Evolutionary conservation across 2,329 filamentous ascomycete species (phyloP).

Genomic region (Epichloe hybrida): DNA sequence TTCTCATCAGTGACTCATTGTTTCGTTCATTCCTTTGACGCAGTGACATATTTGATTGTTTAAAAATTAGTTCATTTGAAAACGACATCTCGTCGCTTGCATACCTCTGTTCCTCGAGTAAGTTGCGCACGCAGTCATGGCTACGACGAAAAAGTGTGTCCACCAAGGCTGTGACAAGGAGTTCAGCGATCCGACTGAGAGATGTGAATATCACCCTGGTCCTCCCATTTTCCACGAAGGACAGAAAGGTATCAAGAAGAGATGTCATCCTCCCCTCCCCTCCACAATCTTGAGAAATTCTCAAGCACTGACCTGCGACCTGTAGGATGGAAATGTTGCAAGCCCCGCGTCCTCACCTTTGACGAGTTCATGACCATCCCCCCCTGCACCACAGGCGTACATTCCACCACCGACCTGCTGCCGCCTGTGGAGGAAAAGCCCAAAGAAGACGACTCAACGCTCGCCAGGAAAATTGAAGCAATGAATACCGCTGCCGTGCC

Average conservation of each 20-base stretch:
- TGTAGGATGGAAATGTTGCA: slow-evolving; percentile 97
- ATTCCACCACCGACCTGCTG: slow-evolving; percentile 70
- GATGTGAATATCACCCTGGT: slow-evolving; percentile 84
- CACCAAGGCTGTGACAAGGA: slow-evolving; percentile 90
- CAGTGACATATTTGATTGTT: background rate
- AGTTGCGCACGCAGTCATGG: slow-evolving; percentile 3
- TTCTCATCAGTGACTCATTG: background rate
- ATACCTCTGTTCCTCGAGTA: background rate
- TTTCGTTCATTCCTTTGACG: background rate
- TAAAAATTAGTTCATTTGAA: background rate
- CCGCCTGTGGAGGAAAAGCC: slow-evolving; percentile 47
- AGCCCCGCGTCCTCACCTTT: slow-evolving; percentile 89
- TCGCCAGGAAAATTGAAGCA: slow-evolving; percentile 37
- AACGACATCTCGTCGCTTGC: background rate
- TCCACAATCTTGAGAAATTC: no score
- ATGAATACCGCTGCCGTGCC: slow-evolving; percentile 28
- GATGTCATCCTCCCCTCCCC: background rate
- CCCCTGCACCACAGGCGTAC: slow-evolving; percentile 84
- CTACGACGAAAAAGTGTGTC: slow-evolving; percentile 75
- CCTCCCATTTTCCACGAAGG: slow-evolving; percentile 95
- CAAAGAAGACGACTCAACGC: slow-evolving; percentile 26
- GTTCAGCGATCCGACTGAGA: slow-evolving; percentile 69
- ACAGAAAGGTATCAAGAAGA: slow-evolving; percentile 63
- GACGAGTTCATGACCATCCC: slow-evolving; percentile 92
- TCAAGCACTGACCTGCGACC: no score